Percentiles rank a stretch among this genome's conserved stretches.
Conservation (phyloP, 805 yeast genomes). For the Hanseniaspora meyeri region DNA sequence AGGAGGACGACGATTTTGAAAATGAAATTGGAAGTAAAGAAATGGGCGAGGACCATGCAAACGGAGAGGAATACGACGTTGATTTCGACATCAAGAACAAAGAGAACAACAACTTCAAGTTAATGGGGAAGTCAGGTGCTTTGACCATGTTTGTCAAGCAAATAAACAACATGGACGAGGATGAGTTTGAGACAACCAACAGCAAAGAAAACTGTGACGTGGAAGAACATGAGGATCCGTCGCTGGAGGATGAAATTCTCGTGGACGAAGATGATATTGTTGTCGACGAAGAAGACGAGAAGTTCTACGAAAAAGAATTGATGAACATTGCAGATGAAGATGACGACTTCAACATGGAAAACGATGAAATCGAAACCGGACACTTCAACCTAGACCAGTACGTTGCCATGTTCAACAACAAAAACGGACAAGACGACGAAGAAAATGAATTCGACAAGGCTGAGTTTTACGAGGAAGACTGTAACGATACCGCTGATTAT, state of each 20-base stretch:
- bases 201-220: not conserved
- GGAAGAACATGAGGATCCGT: not conserved
- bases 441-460: not conserved
- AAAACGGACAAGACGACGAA: not conserved
- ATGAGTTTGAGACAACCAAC: not conserved
- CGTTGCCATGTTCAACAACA: constrained; percentile 2
- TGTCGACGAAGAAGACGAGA: constrained; percentile 12
- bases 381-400: constrained; percentile 1
- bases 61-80: not conserved
- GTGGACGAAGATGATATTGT: constrained; percentile 8
- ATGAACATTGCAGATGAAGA: constrained; percentile 7
- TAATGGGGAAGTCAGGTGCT: constrained; percentile 12
- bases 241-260: too few relatives aligned
- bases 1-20: constrained; percentile 22
- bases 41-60: constrained; percentile 13
- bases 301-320: constrained; percentile 6
- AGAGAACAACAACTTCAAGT: not conserved
- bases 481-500: not conserved
- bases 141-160: constrained; percentile 9
- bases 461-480: not conserved
- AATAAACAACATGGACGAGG: constrained; percentile 2
- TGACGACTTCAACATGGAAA: constrained; percentile 7
- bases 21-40: constrained; percentile 18
- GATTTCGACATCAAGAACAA: not conserved
- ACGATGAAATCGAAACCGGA: not conserved